Evolutionary conservation across 257 asterid genomes (phyloP).

Genomic region (Nemophila menziesii): DNA sequence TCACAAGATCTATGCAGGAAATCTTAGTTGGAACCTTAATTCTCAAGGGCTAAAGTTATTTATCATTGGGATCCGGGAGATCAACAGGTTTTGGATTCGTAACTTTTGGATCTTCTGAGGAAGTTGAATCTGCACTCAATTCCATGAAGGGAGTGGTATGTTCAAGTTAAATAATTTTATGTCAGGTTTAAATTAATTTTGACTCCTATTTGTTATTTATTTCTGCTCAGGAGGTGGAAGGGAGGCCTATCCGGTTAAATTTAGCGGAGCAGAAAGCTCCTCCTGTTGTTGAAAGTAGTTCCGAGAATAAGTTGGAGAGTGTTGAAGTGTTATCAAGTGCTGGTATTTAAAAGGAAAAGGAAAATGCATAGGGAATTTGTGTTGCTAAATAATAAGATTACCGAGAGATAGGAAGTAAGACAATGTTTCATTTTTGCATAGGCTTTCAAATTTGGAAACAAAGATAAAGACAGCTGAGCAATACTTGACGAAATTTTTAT

Average conservation of each 20-base stretch:
- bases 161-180: not conserved
- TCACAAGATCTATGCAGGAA: conserved; percentile 67
- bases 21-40: conserved; percentile 73
- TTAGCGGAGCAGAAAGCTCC: conserved; percentile 39
- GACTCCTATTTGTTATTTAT: not conserved
- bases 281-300: conserved; percentile 11
- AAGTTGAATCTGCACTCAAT: conserved; percentile 45
- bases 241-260: conserved; percentile 65
- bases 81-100: conserved; percentile 88
- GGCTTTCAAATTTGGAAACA: too few relatives aligned
- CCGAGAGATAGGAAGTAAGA: too few relatives aligned
- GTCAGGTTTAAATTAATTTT: too few relatives aligned
- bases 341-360: too few relatives aligned
- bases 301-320: not conserved
- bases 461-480: too few relatives aligned
- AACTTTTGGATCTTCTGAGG: conserved; percentile 57
- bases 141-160: conserved; percentile 82
- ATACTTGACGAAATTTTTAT: not conserved
- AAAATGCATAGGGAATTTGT: too few relatives aligned
- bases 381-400: too few relatives aligned
- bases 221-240: conserved; percentile 52
- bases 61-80: conserved; percentile 66
- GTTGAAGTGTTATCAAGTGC: not conserved
- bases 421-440: too few relatives aligned
- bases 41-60: conserved; percentile 73